Conservation (phyloP, 805 yeast species). For the Jamesozyma rosinii region DNA sequence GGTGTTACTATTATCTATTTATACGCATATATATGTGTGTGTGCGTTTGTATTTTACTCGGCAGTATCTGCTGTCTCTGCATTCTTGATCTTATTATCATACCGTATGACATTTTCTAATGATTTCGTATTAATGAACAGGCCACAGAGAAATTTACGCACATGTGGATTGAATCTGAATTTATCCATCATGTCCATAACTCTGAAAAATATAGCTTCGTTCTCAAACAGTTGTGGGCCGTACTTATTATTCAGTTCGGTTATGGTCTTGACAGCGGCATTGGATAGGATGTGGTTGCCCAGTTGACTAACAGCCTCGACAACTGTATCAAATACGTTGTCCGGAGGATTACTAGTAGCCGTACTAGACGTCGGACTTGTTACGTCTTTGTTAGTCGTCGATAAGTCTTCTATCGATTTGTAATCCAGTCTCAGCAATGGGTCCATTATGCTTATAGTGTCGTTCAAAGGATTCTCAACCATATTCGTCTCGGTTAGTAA, state of each 20-base stretch:
- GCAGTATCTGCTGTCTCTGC: not conserved
- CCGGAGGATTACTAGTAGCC: slow-evolving; percentile 8
- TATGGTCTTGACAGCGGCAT: slow-evolving; percentile 50
- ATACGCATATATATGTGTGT: not conserved
- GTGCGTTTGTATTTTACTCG: not conserved
- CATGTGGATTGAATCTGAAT: slow-evolving; percentile 53
- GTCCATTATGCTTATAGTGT: not conserved
- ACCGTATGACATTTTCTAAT: slow-evolving; percentile 43
- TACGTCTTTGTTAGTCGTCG: slow-evolving; percentile 2
- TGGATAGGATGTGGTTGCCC: slow-evolving; percentile 45
- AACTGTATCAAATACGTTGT: slow-evolving; percentile 25
- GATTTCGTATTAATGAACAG: slow-evolving; percentile 47
- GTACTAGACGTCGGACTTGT: slow-evolving; percentile 3
- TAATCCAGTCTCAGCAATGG: not conserved
- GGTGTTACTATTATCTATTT: not conserved
- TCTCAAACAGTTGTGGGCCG: slow-evolving; percentile 44
- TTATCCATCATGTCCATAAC: slow-evolving; percentile 43
- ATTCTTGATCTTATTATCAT: slow-evolving; percentile 31
- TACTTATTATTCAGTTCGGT: slow-evolving; percentile 42
- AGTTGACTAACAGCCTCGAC: slow-evolving; percentile 40
- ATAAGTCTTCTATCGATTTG: not conserved
- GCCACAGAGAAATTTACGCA: slow-evolving; percentile 57
- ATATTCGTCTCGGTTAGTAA: slow-evolving; percentile 19
- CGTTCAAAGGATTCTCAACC: slow-evolving; percentile 21
- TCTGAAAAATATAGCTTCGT: slow-evolving; percentile 45